A percentile compares a stretch with the other conserved stretches of the same genome.
Evolutionary conservation across 305 asterid species (phyloP).

Genomic region (Striga hermonthica): DNA sequence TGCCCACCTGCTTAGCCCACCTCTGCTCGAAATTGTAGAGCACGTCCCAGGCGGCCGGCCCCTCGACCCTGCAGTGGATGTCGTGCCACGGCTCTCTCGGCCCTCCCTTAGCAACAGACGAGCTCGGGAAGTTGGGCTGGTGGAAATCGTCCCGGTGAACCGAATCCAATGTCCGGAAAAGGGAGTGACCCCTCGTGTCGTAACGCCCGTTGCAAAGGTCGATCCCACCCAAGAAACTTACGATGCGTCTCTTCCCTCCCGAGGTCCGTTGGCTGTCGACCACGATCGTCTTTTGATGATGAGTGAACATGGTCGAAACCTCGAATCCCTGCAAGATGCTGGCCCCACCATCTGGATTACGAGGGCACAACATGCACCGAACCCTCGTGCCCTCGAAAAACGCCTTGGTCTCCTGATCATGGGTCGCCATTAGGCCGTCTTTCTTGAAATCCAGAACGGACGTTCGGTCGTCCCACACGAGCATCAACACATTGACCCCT

Average conservation of each 20-base stretch:
- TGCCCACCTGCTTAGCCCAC: slow-evolving; percentile 65
- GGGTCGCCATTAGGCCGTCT: slow-evolving; percentile 84
- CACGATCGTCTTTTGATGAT: slow-evolving; percentile 73
- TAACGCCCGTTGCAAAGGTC: slow-evolving; percentile 89
- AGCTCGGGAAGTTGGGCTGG: slow-evolving; percentile 76
- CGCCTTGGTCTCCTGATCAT: slow-evolving; percentile 62
- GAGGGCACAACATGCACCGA: slow-evolving; percentile 64
- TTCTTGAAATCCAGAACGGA: slow-evolving; percentile 44
- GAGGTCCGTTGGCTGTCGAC: slow-evolving; percentile 43
- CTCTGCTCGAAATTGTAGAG: slow-evolving; percentile 84
- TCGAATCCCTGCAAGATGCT: slow-evolving; percentile 60
- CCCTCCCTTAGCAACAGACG: slow-evolving; percentile 69
- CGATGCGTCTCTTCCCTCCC: slow-evolving; percentile 43
- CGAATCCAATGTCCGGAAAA: slow-evolving; percentile 55
- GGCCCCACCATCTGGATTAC: slow-evolving; percentile 56
- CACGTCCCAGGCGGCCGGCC: slow-evolving; percentile 91
- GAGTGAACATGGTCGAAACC: slow-evolving; percentile 76
- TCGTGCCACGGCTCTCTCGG: slow-evolving; percentile 98
- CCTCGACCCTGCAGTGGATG: slow-evolving; percentile 71
- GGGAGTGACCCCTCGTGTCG: slow-evolving; percentile 58
- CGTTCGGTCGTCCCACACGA: slow-evolving; percentile 85
- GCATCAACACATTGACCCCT: slow-evolving; percentile 68
- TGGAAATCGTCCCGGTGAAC: slow-evolving; percentile 71
- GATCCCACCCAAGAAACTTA: slow-evolving; percentile 79
- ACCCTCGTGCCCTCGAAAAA: slow-evolving; percentile 60